phyloP scores from a whole-genome alignment of 169 alveolate species.

The Perkinsus olseni region DNA sequence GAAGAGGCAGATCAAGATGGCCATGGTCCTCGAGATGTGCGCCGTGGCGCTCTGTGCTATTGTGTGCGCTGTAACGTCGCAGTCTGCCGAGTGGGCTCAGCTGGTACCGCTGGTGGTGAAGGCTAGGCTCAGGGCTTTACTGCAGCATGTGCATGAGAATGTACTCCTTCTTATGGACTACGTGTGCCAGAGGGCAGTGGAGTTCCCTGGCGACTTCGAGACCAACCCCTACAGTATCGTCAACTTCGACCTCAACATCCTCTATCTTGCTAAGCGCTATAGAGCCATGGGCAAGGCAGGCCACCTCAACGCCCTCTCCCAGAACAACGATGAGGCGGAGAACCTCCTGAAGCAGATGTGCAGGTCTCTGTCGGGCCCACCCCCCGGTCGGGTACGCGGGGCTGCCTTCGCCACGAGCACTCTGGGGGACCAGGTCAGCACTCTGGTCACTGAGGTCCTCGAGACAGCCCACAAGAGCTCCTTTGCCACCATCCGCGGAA shows the following conservation, averaged over 20 bases:
- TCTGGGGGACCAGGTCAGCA: background rate
- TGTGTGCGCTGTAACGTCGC: background rate
- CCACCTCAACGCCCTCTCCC: background rate
- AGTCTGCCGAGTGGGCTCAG: background rate
- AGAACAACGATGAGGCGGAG: background rate
- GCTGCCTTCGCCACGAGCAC: background rate
- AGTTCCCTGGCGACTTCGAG: background rate
- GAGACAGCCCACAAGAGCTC: background rate
- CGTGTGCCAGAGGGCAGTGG: background rate
- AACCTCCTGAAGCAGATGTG: background rate
- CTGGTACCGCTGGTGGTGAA: background rate
- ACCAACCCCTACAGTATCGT: background rate
- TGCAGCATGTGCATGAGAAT: slow-evolving; percentile 5
- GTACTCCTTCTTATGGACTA: background rate
- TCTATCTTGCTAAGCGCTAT: background rate
- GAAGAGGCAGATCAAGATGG: background rate
- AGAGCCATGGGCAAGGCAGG: background rate
- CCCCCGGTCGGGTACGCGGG: background rate
- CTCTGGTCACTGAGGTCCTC: background rate
- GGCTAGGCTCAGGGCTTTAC: background rate
- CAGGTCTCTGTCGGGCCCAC: background rate
- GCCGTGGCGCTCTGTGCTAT: background rate
- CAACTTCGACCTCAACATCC: slow-evolving; percentile 1
- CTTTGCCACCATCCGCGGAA: background rate
- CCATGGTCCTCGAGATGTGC: background rate